These are phyloP conservation scores for Cordyceps fumosorosea DNA, from an alignment of 2,329 filamentous ascomycete species.

Conservation along the genomic window DNA sequence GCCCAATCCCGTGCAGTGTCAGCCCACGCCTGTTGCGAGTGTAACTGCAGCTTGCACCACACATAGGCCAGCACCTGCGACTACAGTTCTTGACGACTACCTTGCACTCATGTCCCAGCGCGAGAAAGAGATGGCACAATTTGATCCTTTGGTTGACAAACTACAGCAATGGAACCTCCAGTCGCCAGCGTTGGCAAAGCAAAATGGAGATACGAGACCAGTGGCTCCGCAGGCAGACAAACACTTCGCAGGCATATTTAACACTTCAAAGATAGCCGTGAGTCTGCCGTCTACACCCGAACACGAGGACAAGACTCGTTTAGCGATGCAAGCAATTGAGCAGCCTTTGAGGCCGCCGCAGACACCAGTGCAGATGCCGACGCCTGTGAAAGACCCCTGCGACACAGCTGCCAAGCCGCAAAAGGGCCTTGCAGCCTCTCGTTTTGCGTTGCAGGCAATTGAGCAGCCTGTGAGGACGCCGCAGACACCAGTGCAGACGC, in stretches of 20 bases:
- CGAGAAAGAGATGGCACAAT: neutral
- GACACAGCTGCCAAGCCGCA: neutral
- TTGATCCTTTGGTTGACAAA: conserved; percentile 1
- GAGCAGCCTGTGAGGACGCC: neutral
- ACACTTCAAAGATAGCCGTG: neutral
- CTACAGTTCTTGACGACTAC: neutral
- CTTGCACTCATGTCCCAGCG: neutral
- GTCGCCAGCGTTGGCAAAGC: neutral
- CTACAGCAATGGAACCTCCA: conserved; percentile 1
- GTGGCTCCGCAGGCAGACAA: neutral
- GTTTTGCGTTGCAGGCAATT: neutral
- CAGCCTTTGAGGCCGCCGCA: neutral
- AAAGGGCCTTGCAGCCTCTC: neutral
- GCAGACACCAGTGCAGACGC: neutral
- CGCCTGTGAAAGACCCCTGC: too few species aligned
- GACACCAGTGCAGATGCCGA: neutral
- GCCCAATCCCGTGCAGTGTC: neutral
- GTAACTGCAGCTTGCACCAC: too few species aligned
- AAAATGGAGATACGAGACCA: neutral
- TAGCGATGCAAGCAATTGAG: neutral
- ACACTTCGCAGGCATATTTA: too few species aligned
- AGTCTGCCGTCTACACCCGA: neutral
- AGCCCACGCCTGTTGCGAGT: neutral
- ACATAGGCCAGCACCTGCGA: neutral
- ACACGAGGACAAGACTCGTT: neutral